A percentile compares a stretch with the other conserved stretches of the same genome.
Evolutionary conservation across 306 rosid species (phyloP).

Genomic region (Lathyrus aphaca): DNA sequence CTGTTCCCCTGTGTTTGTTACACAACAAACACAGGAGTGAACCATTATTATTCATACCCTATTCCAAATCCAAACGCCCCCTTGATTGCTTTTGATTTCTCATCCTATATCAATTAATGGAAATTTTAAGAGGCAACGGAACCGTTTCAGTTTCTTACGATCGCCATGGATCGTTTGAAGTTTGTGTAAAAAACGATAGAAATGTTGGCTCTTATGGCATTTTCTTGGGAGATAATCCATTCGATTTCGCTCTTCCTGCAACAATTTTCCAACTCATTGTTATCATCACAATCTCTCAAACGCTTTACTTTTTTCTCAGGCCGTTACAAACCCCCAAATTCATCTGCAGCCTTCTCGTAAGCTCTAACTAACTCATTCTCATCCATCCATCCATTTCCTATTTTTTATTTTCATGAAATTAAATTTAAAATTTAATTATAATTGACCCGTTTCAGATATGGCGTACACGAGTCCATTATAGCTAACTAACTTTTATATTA

Average conservation of each 20-base stretch:
- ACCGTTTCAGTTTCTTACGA: background rate
- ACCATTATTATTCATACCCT: background rate
- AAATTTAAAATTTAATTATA: no score
- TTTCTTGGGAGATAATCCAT: slow-evolving; percentile 48
- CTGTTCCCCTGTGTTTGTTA: slow-evolving; percentile 9
- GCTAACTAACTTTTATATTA: background rate
- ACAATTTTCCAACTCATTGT: slow-evolving; percentile 43
- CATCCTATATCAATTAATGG: background rate
- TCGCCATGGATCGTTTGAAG: fast-evolving
- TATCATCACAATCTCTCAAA: background rate
- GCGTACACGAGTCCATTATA: no score
- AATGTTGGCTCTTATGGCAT: slow-evolving; percentile 42
- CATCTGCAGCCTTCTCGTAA: slow-evolving; percentile 51
- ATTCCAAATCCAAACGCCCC: background rate
- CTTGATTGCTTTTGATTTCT: background rate
- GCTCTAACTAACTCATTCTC: background rate
- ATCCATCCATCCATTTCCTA: background rate
- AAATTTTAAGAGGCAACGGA: background rate
- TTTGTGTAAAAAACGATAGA: slow-evolving; percentile 39
- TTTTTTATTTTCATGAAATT: no score
- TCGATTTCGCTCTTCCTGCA: slow-evolving; percentile 40
- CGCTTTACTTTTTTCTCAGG: slow-evolving; percentile 43
- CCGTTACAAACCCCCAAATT: slow-evolving; percentile 64
- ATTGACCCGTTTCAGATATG: no score
- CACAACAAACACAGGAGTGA: slow-evolving; percentile 26